A percentile compares a stretch with the other conserved stretches of the same genome.
phyloP scores from a whole-genome alignment of 805 yeast genomes.

The Suhomyces sp. region DNA sequence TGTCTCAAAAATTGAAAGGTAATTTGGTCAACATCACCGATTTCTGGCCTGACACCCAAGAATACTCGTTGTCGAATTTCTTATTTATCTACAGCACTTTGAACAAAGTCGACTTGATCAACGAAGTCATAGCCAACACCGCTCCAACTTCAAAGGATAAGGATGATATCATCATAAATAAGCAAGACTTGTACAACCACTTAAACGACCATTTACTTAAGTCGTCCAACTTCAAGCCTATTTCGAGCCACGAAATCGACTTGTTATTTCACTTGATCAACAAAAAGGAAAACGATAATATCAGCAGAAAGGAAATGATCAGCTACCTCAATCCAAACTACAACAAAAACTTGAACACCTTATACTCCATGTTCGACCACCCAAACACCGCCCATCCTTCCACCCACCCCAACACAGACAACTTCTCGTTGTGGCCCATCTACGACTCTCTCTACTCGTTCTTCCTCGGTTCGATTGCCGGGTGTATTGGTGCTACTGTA shows the following conservation, averaged over 20 bases:
- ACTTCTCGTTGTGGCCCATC: slow-evolving; percentile 45
- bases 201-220: slow-evolving; percentile 44
- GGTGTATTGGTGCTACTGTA: slow-evolving; percentile 96
- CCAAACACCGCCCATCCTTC: slow-evolving; percentile 37
- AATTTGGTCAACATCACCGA: slow-evolving; percentile 35
- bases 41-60: slow-evolving; percentile 26
- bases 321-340: slow-evolving; percentile 57
- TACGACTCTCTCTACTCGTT: slow-evolving; percentile 82
- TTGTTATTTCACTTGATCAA: slow-evolving; percentile 40
- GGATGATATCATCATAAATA: slow-evolving; percentile 40
- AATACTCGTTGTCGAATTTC: slow-evolving; percentile 37
- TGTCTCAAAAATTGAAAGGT: slow-evolving; percentile 35
- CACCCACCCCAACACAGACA: slow-evolving; percentile 26
- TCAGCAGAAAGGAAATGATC: slow-evolving; percentile 41
- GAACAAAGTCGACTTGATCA: slow-evolving; percentile 41
- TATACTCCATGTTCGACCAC: slow-evolving; percentile 39
- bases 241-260: slow-evolving; percentile 39
- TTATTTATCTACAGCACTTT: slow-evolving; percentile 40
- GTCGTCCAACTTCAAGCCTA: slow-evolving; percentile 42
- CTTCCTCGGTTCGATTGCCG: slow-evolving; percentile 89
- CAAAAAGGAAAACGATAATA: slow-evolving; percentile 33
- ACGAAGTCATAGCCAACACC: slow-evolving; percentile 45
- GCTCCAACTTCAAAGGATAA: slow-evolving; percentile 43
- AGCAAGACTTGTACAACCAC: slow-evolving; percentile 38
- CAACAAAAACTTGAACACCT: slow-evolving; percentile 33